Base-by-base conservation (phyloP, 805 yeast genomes). In the Myxozyma mucilagina region DNA sequence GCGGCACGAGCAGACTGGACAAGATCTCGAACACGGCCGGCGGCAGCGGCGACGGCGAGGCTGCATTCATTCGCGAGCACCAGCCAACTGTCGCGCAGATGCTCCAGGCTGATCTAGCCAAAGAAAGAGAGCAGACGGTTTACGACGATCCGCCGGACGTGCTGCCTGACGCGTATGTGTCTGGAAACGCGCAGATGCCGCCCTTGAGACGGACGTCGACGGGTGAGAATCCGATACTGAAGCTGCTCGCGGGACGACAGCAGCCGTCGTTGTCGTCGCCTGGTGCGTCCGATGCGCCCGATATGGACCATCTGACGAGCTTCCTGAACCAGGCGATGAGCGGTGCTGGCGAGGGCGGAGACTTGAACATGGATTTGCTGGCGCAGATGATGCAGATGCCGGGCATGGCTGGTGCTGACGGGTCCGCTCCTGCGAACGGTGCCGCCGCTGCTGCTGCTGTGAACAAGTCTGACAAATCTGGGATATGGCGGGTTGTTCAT, bases 1-100 rank as follows among this genome's bases (percentile, higher is more conserved):
- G 65, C 20, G 70, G 70, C 4, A 51, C 56, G 1, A 41, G 58
- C 41, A 52, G 70, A 32, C 53, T 68, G n/a, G 60, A 66, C 34
- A 54, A 63, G 50, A 68, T 68, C 39, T 48, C 70, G 16, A 45
- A 47, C 39, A 29, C 47, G 1, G 35, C 53, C 14, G 54, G 51
- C n/a, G 54, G 29, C 2, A 24, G 29, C 4, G 29, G 29, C 4
- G 29, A 24, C 29, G 29, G 44, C 32, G 39, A 47, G 31, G 14
- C 55, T 13, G 18, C 57, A 0, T 48, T 44, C 18, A 24, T 29
- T 7, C 55, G 54, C 20, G 47, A 57, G 39, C 60, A 57, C 18
- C 55, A 38, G 47, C 53, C 62, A 8, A 31, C 48, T 13, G 18
- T 56, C 31, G 50, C 55, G 18, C 47, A 39, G 48, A 38, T 18